Base-by-base conservation (phyloP, 371 early-diverging fungal genomes). In the Umbelopsis sp. region DNA sequence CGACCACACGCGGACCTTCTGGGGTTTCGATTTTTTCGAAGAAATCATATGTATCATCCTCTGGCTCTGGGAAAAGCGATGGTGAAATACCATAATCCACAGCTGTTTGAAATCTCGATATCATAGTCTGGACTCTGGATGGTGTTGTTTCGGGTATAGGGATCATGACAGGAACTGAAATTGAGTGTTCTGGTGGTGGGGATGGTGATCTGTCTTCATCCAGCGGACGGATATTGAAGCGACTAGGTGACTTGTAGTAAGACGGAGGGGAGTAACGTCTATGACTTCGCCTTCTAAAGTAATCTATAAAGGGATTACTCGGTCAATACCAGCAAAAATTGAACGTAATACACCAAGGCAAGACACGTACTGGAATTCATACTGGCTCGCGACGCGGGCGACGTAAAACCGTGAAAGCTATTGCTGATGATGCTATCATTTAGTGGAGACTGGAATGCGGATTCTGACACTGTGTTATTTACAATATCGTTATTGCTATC, bases 61-160 rank as follows among this genome's bases (percentile, higher is more conserved):
- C 57, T 18, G 57, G 57, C 14, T 57, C 57, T 16, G 29, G 29
- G 29, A 57, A 57, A 12, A 57, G 29, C 4, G 57, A 29, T 35
- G 57, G 57, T 29, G 57, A 57, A 16, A 57, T 57, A 18, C 57
- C 57, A 57, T 57, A 57, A 35, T 57, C 57, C 8, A 57, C 57
- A 57, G 57, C 57, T 6, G 57, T 57, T n/a, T 57, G 57, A 57
- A 57, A 57, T 18, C 57, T 24, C 32, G 57, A 57, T 37, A 57
- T 57, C 57, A 57, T 57, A 12, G 57, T 57, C 9, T 57, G 57
- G 16, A 57, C 57, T 12, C 57, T 24, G 29, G 57, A 57, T 4
- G 57, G 57, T 18, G 57, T 57, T 18, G 57, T 57, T 57, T 57
- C 57, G 35, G 57, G 57, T 57, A 57, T 57, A 57, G 57, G 57